A percentile compares a stretch with the other conserved stretches of the same genome.
Evolutionary conservation across 2,329 filamentous ascomycete genomes (phyloP).

Genomic region (Hysterium pulicare): DNA sequence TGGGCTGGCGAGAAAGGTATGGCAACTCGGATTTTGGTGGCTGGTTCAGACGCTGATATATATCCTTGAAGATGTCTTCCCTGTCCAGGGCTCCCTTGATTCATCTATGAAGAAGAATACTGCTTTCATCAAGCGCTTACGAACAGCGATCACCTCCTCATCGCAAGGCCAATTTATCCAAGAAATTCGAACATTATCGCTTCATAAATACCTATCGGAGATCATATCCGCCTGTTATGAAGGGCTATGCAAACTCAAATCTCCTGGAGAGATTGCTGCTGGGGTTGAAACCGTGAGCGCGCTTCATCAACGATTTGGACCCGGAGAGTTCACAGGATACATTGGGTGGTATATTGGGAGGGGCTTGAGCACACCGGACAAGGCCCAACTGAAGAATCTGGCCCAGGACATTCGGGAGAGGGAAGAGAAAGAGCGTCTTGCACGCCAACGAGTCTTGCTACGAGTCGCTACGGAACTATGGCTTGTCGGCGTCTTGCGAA

Average conservation of each 20-base stretch:
- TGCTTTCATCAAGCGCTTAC: conserved; percentile 92
- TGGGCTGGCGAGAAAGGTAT: conserved; percentile 88
- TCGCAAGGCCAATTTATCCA: conserved; percentile 80
- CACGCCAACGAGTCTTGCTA: conserved; percentile 79
- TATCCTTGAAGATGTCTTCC: conserved; percentile 64
- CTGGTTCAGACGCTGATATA: conserved; percentile 15
- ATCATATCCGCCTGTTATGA: conserved; percentile 96
- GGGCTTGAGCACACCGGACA: conserved; percentile 87
- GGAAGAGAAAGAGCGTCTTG: conserved; percentile 90
- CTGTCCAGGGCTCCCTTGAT: conserved; percentile 76
- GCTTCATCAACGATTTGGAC: conserved; percentile 92
- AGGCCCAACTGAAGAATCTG: conserved; percentile 73
- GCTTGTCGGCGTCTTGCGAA: conserved; percentile 85
- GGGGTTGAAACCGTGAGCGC: conserved; percentile 91
- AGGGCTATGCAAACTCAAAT: conserved; percentile 86
- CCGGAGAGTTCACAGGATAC: conserved; percentile 83
- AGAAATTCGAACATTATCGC: conserved; percentile 83
- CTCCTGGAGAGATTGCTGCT: conserved; percentile 84
- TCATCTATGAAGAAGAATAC: conserved; percentile 98
- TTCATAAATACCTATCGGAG: conserved; percentile 96
- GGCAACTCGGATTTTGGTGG: conserved; percentile 12
- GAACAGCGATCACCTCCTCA: conserved; percentile 79
- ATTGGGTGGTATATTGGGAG: conserved; percentile 90
- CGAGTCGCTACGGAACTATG: conserved; percentile 93
- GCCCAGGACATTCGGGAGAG: conserved; percentile 81